Evolutionary conservation across 2,329 filamentous ascomycete species (phyloP), one percentile per base, ranked within the genome.

Genomic region (Hortaea werneckii): DNA sequence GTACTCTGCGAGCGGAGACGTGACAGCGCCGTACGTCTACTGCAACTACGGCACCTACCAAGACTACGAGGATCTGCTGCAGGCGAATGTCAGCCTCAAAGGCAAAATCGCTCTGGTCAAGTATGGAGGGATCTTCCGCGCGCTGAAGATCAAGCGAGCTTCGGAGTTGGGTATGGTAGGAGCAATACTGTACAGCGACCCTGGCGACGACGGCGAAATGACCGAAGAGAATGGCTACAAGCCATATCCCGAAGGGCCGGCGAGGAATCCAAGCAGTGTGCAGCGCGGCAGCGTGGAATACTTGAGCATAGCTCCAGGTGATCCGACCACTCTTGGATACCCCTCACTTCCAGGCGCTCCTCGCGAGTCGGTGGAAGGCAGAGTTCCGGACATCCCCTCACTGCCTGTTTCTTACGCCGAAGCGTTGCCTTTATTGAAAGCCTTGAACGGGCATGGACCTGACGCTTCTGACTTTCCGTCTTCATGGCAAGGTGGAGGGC

Each of bases 251-350:
- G 72, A 88, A 10, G 90, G 92, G 0, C 88, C 89, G 10, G 90
- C 88, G 0, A 78, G 90, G 48, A 80, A 96, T 56, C 87, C 88
- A 3, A 90, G 83, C 65, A 87, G 85, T 55, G 88, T 96, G 8
- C 89, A 96, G 67, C 76, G 90, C 55, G 90, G 90, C 52, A 95
- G 87, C 60, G 79, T 83, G 6, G 80, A 92, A 64, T 74, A 70
- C 44, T 56, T 75, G 50, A 71, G 69, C 52, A 69, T 78, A 35
- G 71, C 73, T 40, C 78, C 79, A 13, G 80, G 79, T 44, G 80
- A 96, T 59, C 90, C 90, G 42, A 94, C 92, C 0, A 96, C 92
- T 0, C 87, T 88, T 12, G 92, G 92, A 8, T 95, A 95, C 60
- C 85, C 90, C 5, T 95, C 88, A 0, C 90, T 90, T 64, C 90